Evolutionary conservation across 495 filamentous ascomycete species (phyloP).

Genomic region (Penicillium desertorum): DNA sequence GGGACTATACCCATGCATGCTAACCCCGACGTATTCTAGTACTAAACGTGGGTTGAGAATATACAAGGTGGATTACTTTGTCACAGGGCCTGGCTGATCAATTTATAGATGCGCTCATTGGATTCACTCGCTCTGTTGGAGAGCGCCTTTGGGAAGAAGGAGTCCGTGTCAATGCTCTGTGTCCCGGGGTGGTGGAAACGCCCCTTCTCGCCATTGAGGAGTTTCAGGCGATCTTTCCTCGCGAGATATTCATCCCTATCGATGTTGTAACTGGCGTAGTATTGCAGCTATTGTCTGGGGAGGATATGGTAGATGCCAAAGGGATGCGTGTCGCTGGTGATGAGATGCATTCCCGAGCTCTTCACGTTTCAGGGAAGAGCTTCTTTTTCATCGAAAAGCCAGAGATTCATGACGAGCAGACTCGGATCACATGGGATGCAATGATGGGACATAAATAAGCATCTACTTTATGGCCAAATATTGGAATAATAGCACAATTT

Average conservation of each 20-base stretch:
- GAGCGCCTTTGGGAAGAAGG: slow-evolving; percentile 16
- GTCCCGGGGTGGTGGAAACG: slow-evolving; percentile 21
- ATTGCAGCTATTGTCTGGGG: slow-evolving; percentile 9
- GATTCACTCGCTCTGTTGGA: slow-evolving; percentile 20
- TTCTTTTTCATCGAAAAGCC: slow-evolving; percentile 23
- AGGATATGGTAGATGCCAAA: slow-evolving; percentile 18
- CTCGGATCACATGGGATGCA: not conserved
- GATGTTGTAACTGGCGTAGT: slow-evolving; percentile 12
- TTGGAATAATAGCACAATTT: not conserved
- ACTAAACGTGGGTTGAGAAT: slow-evolving; percentile 20
- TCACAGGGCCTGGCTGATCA: not conserved
- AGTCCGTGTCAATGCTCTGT: slow-evolving; percentile 24
- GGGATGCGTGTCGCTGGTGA: slow-evolving; percentile 12
- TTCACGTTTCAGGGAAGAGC: slow-evolving; percentile 17
- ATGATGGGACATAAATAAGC: slow-evolving; percentile 7
- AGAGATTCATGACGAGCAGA: slow-evolving; percentile 1
- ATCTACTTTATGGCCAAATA: not conserved
- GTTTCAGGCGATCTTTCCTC: slow-evolving; percentile 11
- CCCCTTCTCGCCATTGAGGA: slow-evolving; percentile 9
- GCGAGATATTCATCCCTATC: slow-evolving; percentile 11
- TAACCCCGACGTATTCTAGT: slow-evolving; percentile 17
- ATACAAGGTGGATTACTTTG: not conserved
- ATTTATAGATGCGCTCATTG: slow-evolving; percentile 19
- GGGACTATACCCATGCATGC: slow-evolving; percentile 22
- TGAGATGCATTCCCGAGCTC: slow-evolving; percentile 12